Percentiles rank a stretch among this genome's conserved stretches.
phyloP scores from a whole-genome alignment of 2,329 filamentous ascomycete species.

The Paramyrothecium sp. region DNA sequence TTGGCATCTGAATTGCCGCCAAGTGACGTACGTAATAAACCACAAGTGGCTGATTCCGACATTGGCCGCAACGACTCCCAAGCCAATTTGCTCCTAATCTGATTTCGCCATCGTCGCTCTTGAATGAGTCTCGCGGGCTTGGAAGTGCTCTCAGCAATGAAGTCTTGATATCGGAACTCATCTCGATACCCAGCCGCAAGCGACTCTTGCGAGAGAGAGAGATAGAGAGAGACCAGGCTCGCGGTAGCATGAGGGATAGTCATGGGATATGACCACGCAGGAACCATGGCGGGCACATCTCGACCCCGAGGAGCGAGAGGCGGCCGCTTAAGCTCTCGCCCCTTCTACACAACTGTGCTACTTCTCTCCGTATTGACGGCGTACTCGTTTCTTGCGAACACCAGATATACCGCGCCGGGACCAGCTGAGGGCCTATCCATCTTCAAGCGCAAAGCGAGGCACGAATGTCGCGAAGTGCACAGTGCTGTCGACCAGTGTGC shows the following conservation, averaged over 20 bases:
- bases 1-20: not conserved
- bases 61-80: not conserved
- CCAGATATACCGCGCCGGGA: slow-evolving; percentile 5
- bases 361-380: slow-evolving; percentile 45
- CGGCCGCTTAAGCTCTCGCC: slow-evolving; percentile 41
- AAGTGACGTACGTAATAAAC: not conserved
- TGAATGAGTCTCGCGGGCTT: not conserved
- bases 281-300: not conserved
- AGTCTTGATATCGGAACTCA: not conserved
- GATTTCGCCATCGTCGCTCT: not conserved
- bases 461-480: slow-evolving; percentile 78
- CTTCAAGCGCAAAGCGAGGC: slow-evolving; percentile 25
- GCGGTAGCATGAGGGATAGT: not conserved
- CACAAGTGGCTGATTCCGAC: not conserved
- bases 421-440: slow-evolving; percentile 2
- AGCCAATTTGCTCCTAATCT: not conserved
- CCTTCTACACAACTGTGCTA: slow-evolving; percentile 47
- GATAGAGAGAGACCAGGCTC: no score
- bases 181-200: no score
- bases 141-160: not conserved
- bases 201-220: no score
- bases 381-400: slow-evolving; percentile 38
- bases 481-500: slow-evolving; percentile 77
- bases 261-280: not conserved
- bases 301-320: slow-evolving; percentile 20